Evolutionary conservation across 306 rosid genomes (phyloP), one percentile per base, ranked within the genome.

Genomic region (Lathyrus oleraceus): DNA sequence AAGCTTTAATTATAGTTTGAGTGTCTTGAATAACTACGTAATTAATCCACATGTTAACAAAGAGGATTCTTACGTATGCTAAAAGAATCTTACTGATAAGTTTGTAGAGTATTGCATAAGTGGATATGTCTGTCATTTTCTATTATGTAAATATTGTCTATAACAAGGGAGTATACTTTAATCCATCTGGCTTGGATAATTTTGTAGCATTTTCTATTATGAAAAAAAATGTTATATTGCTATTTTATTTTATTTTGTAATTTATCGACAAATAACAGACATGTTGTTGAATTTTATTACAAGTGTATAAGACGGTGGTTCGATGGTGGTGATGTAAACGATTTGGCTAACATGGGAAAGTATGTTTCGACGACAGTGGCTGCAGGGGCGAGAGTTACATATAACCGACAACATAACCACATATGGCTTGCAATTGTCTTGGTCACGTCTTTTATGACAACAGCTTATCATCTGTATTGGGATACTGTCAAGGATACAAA

Each of bases 321-420:
- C 19, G 99, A 94, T 51, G 92, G 86, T 5, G 3, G 56, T 57
- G 84, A 87, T 61, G 73, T 79, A 52, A 43, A 60, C 43, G 88
- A 94, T 72, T 83, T 94, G 87, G 85, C 85, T 16, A 94, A 94
- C 89, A 88, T 94, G 99, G 99, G 99, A 6, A 94, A 94, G 85
- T 94, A 94, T 78, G 95, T 91, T 14, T 91, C 99, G 0, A 97
- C 99, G 96, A n/a, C n/a, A n/a, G n/a, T n/a, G n/a, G n/a, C n/a
- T n/a, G n/a, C n/a, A n/a, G n/a, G n/a, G n/a, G n/a, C 97, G 1
- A 87, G 92, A 78, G 61, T 94, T 60, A 86, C 96, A 15, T 91
- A 88, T 56, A 54, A 70, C 45, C 74, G 85, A 42, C 79, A 80
- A 32, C 7, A 15, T 1, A 57, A 78, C 57, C 70, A 40, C 61